These are phyloP conservation scores for Aspergillus alliaceus DNA, from an alignment of 2,329 filamentous ascomycete species.

Conservation along the genomic window DNA sequence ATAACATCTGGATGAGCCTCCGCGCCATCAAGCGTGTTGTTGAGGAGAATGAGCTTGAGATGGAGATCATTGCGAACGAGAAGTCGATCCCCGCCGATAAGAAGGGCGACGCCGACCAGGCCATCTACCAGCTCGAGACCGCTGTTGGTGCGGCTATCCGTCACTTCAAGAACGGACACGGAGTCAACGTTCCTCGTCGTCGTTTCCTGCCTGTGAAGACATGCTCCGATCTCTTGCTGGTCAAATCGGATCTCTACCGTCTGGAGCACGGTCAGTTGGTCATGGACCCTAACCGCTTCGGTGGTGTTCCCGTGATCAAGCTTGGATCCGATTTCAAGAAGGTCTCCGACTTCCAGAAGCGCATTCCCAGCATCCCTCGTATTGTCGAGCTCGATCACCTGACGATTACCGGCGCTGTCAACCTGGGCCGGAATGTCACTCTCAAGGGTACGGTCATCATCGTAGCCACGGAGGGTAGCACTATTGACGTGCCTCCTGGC, in stretches of 20 bases:
- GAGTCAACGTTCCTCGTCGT: conserved; percentile 95
- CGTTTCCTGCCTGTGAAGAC: conserved; percentile 99
- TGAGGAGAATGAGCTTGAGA: conserved; percentile 95
- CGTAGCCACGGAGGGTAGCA: conserved; percentile 94
- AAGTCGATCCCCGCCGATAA: conserved; percentile 98
- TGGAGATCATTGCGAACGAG: conserved; percentile 99
- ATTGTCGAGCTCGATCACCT: conserved; percentile 66
- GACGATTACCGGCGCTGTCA: conserved; percentile 96
- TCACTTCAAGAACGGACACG: conserved; percentile 97
- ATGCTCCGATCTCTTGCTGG: conserved; percentile 97
- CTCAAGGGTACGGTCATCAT: conserved; percentile 98
- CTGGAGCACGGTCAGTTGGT: conserved; percentile 97
- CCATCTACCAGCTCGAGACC: conserved; percentile 97
- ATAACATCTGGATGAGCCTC: conserved; percentile 99
- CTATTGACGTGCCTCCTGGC: conserved; percentile 94
- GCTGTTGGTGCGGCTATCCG: conserved; percentile 97
- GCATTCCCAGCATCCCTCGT: conserved; percentile 51
- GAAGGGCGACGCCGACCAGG: conserved; percentile 98
- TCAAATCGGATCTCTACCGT: conserved; percentile 99
- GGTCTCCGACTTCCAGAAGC: conserved; percentile 72
- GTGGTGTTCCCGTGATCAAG: conserved; percentile 97
- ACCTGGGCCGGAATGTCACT: conserved; percentile 91
- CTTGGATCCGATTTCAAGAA: conserved; percentile 99
- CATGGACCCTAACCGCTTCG: conserved; percentile 95
- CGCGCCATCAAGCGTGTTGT: conserved; percentile 97